These are phyloP conservation scores for Schoenoplectus triqueter DNA, from an alignment of 202 grass and related monocot genomes.

Conservation along the genomic window DNA sequence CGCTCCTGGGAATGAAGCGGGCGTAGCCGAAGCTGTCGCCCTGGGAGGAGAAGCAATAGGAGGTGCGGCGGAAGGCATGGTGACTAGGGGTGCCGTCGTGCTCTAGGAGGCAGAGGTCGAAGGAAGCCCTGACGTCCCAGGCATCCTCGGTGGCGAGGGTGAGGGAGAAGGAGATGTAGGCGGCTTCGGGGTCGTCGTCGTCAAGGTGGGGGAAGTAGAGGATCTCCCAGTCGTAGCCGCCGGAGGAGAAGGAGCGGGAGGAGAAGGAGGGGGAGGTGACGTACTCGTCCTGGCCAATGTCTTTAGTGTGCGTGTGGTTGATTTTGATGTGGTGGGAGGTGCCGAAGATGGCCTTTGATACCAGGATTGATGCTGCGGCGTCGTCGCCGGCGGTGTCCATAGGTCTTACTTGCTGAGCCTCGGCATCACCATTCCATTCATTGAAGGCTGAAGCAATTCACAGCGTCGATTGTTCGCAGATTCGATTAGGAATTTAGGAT, in stretches of 20 bases:
- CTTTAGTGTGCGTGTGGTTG: constrained; percentile 21
- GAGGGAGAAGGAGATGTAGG: constrained; percentile 6
- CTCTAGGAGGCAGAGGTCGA: constrained; percentile 25
- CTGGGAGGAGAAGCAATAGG: background rate
- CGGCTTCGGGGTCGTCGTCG: background rate
- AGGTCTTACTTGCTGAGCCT: background rate
- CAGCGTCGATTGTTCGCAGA: too few relatives aligned
- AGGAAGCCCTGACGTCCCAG: constrained; percentile 11
- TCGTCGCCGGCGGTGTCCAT: background rate
- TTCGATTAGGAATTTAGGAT: too few relatives aligned
- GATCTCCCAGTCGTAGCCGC: constrained; percentile 37
- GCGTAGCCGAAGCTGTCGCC: constrained; percentile 39
- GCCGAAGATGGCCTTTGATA: background rate
- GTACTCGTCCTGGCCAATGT: background rate
- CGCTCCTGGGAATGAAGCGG: constrained; percentile 27
- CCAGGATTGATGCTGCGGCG: background rate
- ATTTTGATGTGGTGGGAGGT: constrained; percentile 28
- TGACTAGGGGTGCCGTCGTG: background rate
- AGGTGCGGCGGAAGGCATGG: background rate
- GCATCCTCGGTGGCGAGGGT: constrained; percentile 4
- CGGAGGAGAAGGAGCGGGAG: constrained; percentile 29
- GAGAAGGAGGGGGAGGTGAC: constrained; percentile 36
- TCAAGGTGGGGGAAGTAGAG: background rate
- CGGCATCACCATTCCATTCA: too few relatives aligned
- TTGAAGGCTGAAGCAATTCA: too few relatives aligned